A percentile compares a stretch with the other conserved stretches of the same genome.
Conservation (phyloP, 83 land plant species). For the Picea abies region DNA sequence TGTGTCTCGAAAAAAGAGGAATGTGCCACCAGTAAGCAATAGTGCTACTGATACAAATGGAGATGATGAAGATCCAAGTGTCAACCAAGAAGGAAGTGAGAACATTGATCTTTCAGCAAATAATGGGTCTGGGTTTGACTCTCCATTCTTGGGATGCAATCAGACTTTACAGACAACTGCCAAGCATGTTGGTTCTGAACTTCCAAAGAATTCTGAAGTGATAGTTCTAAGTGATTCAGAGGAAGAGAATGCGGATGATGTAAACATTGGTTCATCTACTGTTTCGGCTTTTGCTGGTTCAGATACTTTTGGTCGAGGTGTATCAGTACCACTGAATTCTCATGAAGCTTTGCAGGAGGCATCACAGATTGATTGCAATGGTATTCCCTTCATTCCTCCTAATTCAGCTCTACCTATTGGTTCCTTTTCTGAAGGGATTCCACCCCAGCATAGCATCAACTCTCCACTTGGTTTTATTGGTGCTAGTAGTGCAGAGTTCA, state of each 20-base stretch:
- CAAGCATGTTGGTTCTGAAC: slow-evolving; percentile 22
- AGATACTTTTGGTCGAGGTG: slow-evolving; percentile 22
- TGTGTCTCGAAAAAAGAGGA: slow-evolving; percentile 63
- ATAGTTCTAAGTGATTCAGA: slow-evolving; percentile 96
- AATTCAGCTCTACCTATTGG: slow-evolving; percentile 21
- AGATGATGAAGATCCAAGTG: slow-evolving; percentile 18
- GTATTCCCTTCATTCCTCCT: slow-evolving; percentile 24
- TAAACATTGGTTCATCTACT: slow-evolving; percentile 26
- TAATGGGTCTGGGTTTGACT: slow-evolving; percentile 65
- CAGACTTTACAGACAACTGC: slow-evolving; percentile 44
- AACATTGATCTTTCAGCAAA: slow-evolving; percentile 39
- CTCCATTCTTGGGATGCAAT: slow-evolving; percentile 72
- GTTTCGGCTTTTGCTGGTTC: slow-evolving; percentile 25
- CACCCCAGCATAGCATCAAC: not conserved
- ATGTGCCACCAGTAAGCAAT: slow-evolving; percentile 26
- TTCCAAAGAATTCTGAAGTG: slow-evolving; percentile 47
- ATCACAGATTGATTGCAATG: slow-evolving; percentile 25
- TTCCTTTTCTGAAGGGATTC: slow-evolving; percentile 27
- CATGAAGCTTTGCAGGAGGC: slow-evolving; percentile 18
- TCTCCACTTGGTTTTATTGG: slow-evolving; percentile 35
- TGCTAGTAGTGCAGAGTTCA: slow-evolving; percentile 41
- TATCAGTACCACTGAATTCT: slow-evolving; percentile 7
- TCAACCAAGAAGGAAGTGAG: slow-evolving; percentile 51
- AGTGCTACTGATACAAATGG: slow-evolving; percentile 21
- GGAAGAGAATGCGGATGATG: slow-evolving; percentile 48